phyloP scores from a whole-genome alignment of 805 yeast species.

The Saccharomycopsis fermentans region DNA sequence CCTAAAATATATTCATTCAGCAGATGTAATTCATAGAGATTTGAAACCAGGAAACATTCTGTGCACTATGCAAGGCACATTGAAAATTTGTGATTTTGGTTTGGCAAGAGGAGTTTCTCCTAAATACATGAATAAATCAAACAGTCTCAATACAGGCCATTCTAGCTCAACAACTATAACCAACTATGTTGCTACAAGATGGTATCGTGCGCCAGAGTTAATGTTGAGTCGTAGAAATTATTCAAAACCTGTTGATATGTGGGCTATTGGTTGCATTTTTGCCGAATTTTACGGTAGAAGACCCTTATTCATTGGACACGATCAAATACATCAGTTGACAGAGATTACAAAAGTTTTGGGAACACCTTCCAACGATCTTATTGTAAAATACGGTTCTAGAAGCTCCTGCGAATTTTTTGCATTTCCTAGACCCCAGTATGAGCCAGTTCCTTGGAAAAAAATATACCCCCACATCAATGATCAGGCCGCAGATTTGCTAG shows the following conservation, averaged over 20 bases:
- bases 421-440: constrained; percentile 34
- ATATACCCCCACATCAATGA: constrained; percentile 55
- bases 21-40: constrained; percentile 87
- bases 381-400: constrained; percentile 35
- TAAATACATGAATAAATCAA: constrained; percentile 20
- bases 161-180: constrained; percentile 35
- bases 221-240: constrained; percentile 51
- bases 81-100: constrained; percentile 92
- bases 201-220: constrained; percentile 94
- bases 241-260: constrained; percentile 68
- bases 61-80: constrained; percentile 58
- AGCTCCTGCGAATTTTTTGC: constrained; percentile 38
- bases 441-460: constrained; percentile 36
- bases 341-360: constrained; percentile 67
- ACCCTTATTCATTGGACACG: constrained; percentile 72
- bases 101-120: constrained; percentile 66
- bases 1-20: constrained; percentile 79
- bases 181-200: constrained; percentile 84
- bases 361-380: constrained; percentile 44
- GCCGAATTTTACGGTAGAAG: constrained; percentile 75
- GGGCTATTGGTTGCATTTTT: constrained; percentile 90
- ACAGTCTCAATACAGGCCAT: not conserved
- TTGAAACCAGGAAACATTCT: constrained; percentile 85
- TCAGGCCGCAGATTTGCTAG: constrained; percentile 43
- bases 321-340: constrained; percentile 58